phyloP scores from a whole-genome alignment of 2,329 filamentous ascomycete genomes.

The Cryoendolithus antarcticus region DNA sequence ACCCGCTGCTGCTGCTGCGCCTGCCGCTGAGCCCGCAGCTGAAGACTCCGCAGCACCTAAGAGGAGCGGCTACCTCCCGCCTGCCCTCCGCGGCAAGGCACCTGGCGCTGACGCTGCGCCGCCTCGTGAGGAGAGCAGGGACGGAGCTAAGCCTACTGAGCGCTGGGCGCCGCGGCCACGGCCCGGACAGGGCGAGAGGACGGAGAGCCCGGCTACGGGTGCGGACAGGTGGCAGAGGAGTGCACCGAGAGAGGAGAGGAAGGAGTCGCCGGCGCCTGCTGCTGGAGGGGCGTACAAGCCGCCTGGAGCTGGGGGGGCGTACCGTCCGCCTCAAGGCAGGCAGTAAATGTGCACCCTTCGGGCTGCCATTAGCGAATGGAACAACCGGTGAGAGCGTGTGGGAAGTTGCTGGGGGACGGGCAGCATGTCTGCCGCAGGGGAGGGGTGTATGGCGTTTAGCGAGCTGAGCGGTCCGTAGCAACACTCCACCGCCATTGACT shows the following conservation, averaged over 20 bases:
- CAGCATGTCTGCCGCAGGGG: too few species aligned
- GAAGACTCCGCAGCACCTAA: constrained; percentile 26
- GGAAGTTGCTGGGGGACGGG: too few species aligned
- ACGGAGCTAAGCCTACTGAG: constrained; percentile 10
- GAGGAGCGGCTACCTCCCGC: constrained; percentile 34
- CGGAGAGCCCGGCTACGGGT: constrained; percentile 10
- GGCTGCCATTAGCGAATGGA: too few species aligned
- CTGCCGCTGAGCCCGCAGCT: constrained; percentile 25
- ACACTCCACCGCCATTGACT: too few species aligned
- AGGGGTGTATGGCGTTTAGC: too few species aligned
- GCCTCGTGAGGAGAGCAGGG: constrained; percentile 15
- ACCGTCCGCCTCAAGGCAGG: constrained; percentile 13
- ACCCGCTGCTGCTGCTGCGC: constrained; percentile 22
- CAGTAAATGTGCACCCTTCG: constrained; percentile 3
- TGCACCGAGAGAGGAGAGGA: constrained; percentile 3
- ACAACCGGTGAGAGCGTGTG: too few species aligned
- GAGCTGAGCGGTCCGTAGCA: too few species aligned
- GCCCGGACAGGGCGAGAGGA: constrained; percentile 9
- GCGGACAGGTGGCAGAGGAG: constrained; percentile 8
- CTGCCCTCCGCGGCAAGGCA: constrained; percentile 27
- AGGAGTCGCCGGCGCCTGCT: constrained; percentile 9
- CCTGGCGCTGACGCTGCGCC: constrained; percentile 18
- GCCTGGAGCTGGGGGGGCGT: constrained; percentile 14
- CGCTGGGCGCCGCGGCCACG: constrained; percentile 13
- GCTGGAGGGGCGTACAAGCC: constrained; percentile 24